Evolutionary conservation across 2,329 filamentous ascomycete genomes (phyloP).

Genomic region (Colletotrichum falcatum): DNA sequence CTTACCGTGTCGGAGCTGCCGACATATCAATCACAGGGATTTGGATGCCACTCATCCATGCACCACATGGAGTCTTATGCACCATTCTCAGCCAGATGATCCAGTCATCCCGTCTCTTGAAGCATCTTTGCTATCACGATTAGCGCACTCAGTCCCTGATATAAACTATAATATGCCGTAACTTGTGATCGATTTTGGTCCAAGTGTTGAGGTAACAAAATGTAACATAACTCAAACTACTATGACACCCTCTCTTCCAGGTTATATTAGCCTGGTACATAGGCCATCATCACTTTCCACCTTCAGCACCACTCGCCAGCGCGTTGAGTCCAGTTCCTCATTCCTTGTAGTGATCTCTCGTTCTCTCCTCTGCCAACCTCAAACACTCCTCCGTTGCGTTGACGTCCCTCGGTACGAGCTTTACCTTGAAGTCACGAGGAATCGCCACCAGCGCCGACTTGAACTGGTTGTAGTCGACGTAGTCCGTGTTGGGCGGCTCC

Average conservation of each 20-base stretch:
- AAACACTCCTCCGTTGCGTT: slow-evolving; percentile 43
- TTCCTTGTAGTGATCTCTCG: slow-evolving; percentile 1
- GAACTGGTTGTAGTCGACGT: slow-evolving; percentile 67
- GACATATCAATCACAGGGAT: neutral
- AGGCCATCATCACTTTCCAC: neutral
- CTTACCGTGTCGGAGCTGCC: neutral
- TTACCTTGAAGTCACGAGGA: slow-evolving; percentile 72
- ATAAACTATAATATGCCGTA: no score
- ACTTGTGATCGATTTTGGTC: neutral
- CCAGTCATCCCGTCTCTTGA: neutral
- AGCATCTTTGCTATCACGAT: neutral
- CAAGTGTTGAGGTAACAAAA: neutral
- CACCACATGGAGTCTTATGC: neutral
- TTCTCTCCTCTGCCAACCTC: neutral
- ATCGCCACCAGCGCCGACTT: slow-evolving; percentile 71
- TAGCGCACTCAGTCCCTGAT: neutral
- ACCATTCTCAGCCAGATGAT: neutral
- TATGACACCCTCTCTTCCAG: neutral
- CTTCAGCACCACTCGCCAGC: neutral
- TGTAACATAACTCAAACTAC: neutral
- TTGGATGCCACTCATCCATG: neutral
- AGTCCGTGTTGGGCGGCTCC: slow-evolving; percentile 65
- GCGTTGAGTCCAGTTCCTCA: neutral
- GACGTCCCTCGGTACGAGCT: slow-evolving; percentile 61
- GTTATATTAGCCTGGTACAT: neutral